Base-by-base conservation (phyloP, 495 filamentous ascomycete species). In the Trichoderma virens region DNA sequence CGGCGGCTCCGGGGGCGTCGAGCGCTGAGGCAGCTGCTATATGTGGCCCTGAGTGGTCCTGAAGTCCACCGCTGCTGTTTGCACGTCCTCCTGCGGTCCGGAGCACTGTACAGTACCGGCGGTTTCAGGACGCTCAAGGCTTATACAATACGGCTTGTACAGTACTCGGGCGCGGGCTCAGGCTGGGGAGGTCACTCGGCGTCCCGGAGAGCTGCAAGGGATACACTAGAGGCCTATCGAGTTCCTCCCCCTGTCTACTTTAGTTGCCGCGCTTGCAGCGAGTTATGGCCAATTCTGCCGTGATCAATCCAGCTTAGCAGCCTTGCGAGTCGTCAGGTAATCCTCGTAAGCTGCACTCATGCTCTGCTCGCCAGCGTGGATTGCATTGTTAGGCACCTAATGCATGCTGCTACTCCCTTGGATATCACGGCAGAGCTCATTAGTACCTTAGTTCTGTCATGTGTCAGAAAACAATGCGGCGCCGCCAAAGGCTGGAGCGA, bases 251-350 rank as follows among this genome's bases (percentile, higher is more conserved):
- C 51, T 30, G 51, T 56, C 51, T 18, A 30, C 51, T 56, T 30
- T 30, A 56, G 23, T 11, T 56, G 27, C 51, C 51, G 51, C 51
- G 27, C 51, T 56, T 56, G 51, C 51, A 56, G 51, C 47, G n/a
- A 25, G 47, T 27, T 27, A 18, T 30, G 45, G 45, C 18, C 18
- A n/a, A n/a, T 51, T 25, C n/a, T 51, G 45, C 20, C 45, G 20
- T 51, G 45, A 5, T 51, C 23, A 51, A 25, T 20, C 45, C 45
- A 9, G 11, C 38, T n/a, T n/a, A n/a, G n/a, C 16, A 47, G n/a
- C 43, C 4, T 23, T 47, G 18, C 8, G 5, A 47, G n/a, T 5
- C 43, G 38, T 16, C 38, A 41, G 16, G 8, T 51, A 25, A n/a
- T n/a, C 3, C n/a, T 51, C 23, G 45, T 51, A n/a, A n/a, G n/a